A percentile compares a stretch with the other conserved stretches of the same genome.
Evolutionary conservation across 2,329 filamentous ascomycete genomes (phyloP).

Genomic region (Xylariaceae sp.): DNA sequence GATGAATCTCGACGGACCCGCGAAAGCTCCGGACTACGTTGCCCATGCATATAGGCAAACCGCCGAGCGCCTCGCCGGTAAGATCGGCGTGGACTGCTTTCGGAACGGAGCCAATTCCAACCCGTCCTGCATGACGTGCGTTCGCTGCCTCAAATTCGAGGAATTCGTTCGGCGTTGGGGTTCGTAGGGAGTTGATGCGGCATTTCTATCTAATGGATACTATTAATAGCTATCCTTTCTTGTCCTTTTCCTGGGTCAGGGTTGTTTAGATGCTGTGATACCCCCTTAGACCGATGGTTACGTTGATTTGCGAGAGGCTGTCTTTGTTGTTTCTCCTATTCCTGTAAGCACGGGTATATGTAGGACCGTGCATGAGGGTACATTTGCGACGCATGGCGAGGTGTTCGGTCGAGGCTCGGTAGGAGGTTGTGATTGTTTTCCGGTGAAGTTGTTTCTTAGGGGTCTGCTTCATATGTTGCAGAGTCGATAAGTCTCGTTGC

Average conservation of each 20-base stretch:
- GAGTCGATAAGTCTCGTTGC: too few species aligned
- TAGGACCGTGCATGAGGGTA: too few species aligned
- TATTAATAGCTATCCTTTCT: background rate
- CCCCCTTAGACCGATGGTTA: too few species aligned
- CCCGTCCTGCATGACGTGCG: constrained; percentile 1
- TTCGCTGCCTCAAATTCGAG: constrained; percentile 21
- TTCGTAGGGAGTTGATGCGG: constrained; percentile 3
- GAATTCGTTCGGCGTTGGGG: constrained; percentile 25
- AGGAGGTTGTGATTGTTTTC: too few species aligned
- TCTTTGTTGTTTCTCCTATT: too few species aligned
- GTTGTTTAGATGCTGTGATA: too few species aligned
- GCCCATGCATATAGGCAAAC: constrained; percentile 21
- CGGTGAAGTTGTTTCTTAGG: too few species aligned
- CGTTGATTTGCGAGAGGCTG: too few species aligned
- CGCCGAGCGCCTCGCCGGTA: constrained; percentile 15
- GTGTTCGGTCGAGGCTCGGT: too few species aligned
- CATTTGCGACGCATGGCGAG: too few species aligned
- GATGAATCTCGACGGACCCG: constrained; percentile 18
- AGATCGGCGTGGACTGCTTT: constrained; percentile 8
- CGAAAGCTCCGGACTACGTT: constrained; percentile 24
- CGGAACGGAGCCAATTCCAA: constrained; percentile 6
- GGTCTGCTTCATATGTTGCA: too few species aligned
- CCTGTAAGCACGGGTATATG: too few species aligned
- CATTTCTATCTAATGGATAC: background rate
- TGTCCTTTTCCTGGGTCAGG: background rate